These are phyloP conservation scores for Exophiala dermatitidis DNA, from an alignment of 2,329 filamentous ascomycete genomes.

Conservation along the genomic window DNA sequence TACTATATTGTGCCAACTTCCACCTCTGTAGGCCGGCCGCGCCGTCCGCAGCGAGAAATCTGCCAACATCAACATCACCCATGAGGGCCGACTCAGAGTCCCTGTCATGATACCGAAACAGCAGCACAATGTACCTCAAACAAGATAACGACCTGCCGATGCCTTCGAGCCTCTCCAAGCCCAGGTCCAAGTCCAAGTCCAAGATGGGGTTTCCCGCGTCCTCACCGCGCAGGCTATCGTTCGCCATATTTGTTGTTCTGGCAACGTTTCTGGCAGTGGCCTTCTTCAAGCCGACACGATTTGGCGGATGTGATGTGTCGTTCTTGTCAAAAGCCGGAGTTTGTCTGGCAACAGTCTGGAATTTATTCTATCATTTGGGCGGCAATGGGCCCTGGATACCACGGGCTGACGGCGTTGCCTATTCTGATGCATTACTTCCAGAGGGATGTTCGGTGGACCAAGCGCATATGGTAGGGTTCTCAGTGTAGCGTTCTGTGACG, in stretches of 20 bases:
- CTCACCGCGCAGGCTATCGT: slow-evolving; percentile 1
- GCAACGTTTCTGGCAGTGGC: slow-evolving; percentile 2
- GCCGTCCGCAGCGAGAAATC: too few relatives aligned
- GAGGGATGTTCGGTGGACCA: slow-evolving; percentile 47
- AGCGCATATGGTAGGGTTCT: slow-evolving; percentile 49
- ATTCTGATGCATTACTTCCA: slow-evolving; percentile 40
- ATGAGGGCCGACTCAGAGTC: too few relatives aligned
- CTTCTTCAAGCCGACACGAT: slow-evolving; percentile 1
- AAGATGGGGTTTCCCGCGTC: neutral
- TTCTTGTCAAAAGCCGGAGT: slow-evolving; percentile 3
- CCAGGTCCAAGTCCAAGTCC: neutral
- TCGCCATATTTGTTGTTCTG: slow-evolving; percentile 5
- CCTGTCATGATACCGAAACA: too few relatives aligned
- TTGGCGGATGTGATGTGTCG: slow-evolving; percentile 1
- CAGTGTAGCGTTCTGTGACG: neutral
- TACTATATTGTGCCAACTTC: too few relatives aligned
- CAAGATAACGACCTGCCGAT: neutral
- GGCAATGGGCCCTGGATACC: slow-evolving; percentile 52
- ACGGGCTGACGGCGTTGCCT: slow-evolving; percentile 38
- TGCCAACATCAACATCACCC: too few relatives aligned
- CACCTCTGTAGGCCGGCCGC: too few relatives aligned
- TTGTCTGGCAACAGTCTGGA: slow-evolving; percentile 33
- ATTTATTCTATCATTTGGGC: slow-evolving; percentile 48
- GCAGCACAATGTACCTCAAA: too few relatives aligned
- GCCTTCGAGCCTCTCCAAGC: neutral